phyloP scores from a whole-genome alignment of 495 filamentous ascomycete genomes.

The Xylaria scruposa region DNA sequence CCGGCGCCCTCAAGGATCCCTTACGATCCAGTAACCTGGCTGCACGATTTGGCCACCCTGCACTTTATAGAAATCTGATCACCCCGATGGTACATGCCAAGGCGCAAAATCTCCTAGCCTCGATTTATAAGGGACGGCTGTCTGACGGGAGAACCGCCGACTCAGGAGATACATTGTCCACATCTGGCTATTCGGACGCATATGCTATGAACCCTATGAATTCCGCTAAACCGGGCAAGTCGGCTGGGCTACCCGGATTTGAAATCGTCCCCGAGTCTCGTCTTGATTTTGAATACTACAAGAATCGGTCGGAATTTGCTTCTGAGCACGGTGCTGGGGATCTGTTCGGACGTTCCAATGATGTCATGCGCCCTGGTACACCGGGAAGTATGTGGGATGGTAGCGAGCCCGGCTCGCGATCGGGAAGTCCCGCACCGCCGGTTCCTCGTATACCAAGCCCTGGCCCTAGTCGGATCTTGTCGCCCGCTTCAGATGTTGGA shows the following conservation, averaged over 20 bases:
- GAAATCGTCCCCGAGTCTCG: constrained; percentile 88
- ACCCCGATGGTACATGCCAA: constrained; percentile 96
- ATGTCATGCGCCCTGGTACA: constrained; percentile 71
- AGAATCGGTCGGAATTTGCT: constrained; percentile 84
- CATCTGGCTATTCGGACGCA: constrained; percentile 71
- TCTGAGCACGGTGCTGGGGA: constrained; percentile 83
- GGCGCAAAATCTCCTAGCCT: constrained; percentile 79
- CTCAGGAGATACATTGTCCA: constrained; percentile 65
- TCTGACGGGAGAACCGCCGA: constrained; percentile 57
- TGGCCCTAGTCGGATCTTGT: constrained; percentile 27
- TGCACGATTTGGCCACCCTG: constrained; percentile 87
- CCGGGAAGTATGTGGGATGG: constrained; percentile 59
- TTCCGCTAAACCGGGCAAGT: constrained; percentile 74
- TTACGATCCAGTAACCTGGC: constrained; percentile 72
- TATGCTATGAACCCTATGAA: constrained; percentile 82
- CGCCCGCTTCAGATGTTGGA: constrained; percentile 35
- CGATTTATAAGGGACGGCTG: constrained; percentile 83
- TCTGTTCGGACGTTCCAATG: constrained; percentile 72
- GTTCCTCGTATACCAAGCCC: constrained; percentile 35
- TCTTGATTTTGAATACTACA: constrained; percentile 94
- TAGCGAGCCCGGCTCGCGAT: constrained; percentile 47
- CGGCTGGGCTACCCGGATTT: constrained; percentile 65
- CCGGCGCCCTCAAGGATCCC: constrained; percentile 51
- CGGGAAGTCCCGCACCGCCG: constrained; percentile 47
- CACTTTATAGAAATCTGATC: constrained; percentile 84